Evolutionary conservation across 176 grass and related monocot genomes (phyloP).

Genomic region (Dactylis glomerata): DNA sequence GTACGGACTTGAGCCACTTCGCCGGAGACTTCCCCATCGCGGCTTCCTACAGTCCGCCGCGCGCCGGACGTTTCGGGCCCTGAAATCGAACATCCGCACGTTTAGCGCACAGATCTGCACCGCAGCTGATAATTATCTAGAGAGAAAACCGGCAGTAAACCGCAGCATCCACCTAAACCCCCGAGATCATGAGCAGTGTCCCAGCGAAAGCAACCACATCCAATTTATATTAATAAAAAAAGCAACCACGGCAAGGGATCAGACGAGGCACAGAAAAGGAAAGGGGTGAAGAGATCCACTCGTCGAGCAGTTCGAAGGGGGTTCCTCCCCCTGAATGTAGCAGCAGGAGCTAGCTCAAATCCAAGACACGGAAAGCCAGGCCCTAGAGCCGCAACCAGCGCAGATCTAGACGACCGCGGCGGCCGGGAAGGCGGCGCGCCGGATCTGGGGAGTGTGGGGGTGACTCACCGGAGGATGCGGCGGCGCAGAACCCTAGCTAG

Average conservation of each 20-base stretch:
- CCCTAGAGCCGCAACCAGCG: neutral
- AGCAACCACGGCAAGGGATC: neutral
- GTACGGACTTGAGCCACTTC: constrained; percentile 78
- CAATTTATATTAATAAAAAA: neutral
- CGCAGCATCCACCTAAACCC: neutral
- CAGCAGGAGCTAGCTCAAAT: neutral
- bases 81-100: neutral
- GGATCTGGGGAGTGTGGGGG: constrained; percentile 36
- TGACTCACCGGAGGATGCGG: constrained; percentile 24
- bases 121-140: neutral
- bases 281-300: neutral
- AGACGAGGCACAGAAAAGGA: neutral
- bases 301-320: neutral
- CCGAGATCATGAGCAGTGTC: neutral
- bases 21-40: constrained; percentile 78
- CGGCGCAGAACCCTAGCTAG: constrained; percentile 46
- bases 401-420: constrained; percentile 37
- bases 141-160: neutral
- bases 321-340: constrained; percentile 8
- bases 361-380: neutral
- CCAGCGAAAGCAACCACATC: neutral
- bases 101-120: constrained; percentile 40
- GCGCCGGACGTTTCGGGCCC: constrained; percentile 17
- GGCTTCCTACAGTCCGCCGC: neutral
- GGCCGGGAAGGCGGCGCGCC: neutral